Percentiles rank a stretch among this genome's conserved stretches.
Conservation (phyloP, 805 yeast genomes). For the Ogataea parapolymorpha region DNA sequence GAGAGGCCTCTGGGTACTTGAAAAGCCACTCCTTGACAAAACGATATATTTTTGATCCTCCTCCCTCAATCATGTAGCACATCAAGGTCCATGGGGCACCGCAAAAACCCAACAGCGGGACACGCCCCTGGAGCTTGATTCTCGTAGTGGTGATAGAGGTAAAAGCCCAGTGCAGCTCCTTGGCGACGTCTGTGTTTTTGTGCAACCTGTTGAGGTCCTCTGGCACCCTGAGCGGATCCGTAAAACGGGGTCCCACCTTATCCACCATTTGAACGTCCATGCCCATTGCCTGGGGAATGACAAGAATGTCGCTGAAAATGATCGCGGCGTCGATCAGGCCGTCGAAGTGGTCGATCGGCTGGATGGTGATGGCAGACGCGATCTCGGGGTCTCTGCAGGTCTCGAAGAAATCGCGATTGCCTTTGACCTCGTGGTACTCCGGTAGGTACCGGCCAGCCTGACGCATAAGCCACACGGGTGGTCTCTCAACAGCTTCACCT, state of each 20-base stretch:
- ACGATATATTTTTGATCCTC: constrained; percentile 88
- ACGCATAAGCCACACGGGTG: constrained; percentile 98
- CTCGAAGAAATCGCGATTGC: constrained; percentile 82
- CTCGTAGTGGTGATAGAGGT: constrained; percentile 92
- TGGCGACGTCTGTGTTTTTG: constrained; percentile 60
- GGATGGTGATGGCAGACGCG: constrained; percentile 92
- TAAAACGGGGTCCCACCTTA: constrained; percentile 91
- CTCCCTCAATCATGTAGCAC: constrained; percentile 97
- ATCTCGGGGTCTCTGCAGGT: constrained; percentile 93
- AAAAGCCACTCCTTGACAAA: constrained; percentile 92
- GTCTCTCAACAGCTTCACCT: constrained; percentile 90
- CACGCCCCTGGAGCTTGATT: constrained; percentile 79
- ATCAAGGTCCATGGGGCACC: constrained; percentile 98
- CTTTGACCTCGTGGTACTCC: constrained; percentile 89
- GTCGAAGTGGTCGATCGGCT: constrained; percentile 85
- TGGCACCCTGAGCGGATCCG: constrained; percentile 76
- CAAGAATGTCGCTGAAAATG: constrained; percentile 91
- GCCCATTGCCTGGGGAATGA: constrained; percentile 98
- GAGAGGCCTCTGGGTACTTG: constrained; percentile 69
- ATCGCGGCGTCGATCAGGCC: constrained; percentile 96
- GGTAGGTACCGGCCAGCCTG: constrained; percentile 96
- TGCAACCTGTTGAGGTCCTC: constrained; percentile 59
- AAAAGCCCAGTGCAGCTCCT: constrained; percentile 91
- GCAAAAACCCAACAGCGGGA: constrained; percentile 90
- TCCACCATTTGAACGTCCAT: constrained; percentile 92